A percentile compares a stretch with the other conserved stretches of the same genome.
Evolutionary conservation across 139 green algal species (phyloP).

Genomic region (Edaphochlamys debaryana): DNA sequence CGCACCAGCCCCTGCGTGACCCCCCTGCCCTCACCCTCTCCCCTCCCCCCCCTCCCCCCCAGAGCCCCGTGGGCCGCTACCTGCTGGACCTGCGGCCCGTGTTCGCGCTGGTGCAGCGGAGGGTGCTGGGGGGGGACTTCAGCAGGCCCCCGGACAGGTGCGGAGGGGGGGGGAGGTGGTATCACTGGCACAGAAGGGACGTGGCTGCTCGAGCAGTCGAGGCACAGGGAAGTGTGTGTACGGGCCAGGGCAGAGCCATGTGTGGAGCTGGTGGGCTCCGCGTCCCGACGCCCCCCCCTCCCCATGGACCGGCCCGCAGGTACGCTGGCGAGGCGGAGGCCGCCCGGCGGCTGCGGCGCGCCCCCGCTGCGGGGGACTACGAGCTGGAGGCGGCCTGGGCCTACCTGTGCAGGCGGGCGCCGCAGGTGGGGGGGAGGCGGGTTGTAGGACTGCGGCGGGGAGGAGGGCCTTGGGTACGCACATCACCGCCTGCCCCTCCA

Average conservation of each 20-base stretch:
- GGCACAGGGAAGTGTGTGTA: too few species aligned
- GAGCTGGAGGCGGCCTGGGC: slow-evolving; percentile 26
- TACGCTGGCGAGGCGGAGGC: slow-evolving; percentile 15
- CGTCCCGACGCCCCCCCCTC: too few species aligned
- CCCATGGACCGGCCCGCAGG: too few species aligned
- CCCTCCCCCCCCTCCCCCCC: background rate
- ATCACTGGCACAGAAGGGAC: too few species aligned
- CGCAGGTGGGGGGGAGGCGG: slow-evolving; percentile 9
- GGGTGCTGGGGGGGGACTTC: slow-evolving; percentile 3
- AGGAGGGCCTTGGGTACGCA: too few species aligned
- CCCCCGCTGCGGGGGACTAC: slow-evolving; percentile 9
- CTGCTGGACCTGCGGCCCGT: slow-evolving; percentile 37
- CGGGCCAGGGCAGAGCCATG: too few species aligned
- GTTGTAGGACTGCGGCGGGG: background rate
- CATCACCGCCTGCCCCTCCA: too few species aligned
- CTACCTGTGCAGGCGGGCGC: slow-evolving; percentile 23
- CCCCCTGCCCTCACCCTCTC: too few species aligned
- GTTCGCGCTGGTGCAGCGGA: slow-evolving; percentile 30
- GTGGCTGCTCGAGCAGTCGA: too few species aligned
- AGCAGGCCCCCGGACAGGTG: background rate
- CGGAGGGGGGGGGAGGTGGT: too few species aligned
- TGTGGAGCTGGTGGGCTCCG: too few species aligned
- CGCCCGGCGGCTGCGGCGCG: background rate
- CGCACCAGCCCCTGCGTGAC: too few species aligned
- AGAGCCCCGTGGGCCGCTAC: background rate